Evolutionary conservation across 345 rosid genomes (phyloP).

Genomic region (Reutealis trisperma): DNA sequence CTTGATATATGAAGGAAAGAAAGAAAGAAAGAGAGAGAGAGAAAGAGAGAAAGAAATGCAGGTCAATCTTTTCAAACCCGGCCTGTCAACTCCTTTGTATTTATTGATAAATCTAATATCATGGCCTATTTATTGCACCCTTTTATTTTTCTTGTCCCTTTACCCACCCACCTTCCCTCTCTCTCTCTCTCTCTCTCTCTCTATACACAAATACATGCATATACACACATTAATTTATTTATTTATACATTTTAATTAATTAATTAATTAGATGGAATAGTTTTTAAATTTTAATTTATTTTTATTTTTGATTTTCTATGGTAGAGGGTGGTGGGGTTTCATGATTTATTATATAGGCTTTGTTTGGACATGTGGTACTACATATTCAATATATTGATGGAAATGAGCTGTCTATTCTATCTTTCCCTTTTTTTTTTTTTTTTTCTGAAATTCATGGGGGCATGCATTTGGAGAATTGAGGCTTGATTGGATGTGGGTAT

Average conservation of each 20-base stretch:
- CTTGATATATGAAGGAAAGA: constrained; percentile 16
- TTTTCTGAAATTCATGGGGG: constrained; percentile 2
- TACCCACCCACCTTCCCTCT: constrained; percentile 24
- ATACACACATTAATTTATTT: background rate
- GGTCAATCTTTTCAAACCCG: constrained; percentile 63
- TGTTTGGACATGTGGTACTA: constrained; percentile 32
- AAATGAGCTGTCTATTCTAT: constrained; percentile 44
- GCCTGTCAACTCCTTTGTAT: constrained; percentile 63
- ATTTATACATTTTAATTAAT: background rate
- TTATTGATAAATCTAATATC: constrained; percentile 45
- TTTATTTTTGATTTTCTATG: constrained; percentile 4
- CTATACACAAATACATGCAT: background rate
- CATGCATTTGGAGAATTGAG: background rate
- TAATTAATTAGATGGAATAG: too few relatives aligned
- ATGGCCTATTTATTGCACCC: constrained; percentile 44
- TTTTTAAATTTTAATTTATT: background rate
- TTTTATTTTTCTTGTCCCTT: constrained; percentile 43
- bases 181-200: background rate
- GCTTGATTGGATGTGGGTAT: constrained; percentile 24
- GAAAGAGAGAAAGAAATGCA: constrained; percentile 29
- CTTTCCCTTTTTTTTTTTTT: background rate
- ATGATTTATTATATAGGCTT: constrained; percentile 1
- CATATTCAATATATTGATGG: constrained; percentile 25
- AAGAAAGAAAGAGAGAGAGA: background rate
- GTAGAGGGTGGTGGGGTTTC: constrained; percentile 17